Percentiles rank a stretch among this genome's conserved stretches.
These are phyloP conservation scores for Lecanosticta acicola DNA, from an alignment of 2,329 filamentous ascomycete species.

Conservation along the genomic window DNA sequence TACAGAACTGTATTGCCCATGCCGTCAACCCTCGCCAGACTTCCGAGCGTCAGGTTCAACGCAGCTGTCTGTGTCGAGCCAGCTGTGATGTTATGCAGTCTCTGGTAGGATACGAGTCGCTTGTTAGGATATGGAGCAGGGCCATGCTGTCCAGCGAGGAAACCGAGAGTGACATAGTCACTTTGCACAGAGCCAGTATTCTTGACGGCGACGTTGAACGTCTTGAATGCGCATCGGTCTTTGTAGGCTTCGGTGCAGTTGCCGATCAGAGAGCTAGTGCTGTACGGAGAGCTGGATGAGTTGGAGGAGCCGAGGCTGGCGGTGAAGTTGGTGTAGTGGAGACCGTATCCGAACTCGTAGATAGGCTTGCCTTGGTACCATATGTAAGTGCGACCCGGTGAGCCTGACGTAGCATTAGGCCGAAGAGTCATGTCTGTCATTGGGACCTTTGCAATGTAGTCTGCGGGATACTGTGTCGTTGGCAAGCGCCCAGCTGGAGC, in stretches of 20 bases:
- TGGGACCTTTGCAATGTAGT: slow-evolving; percentile 46
- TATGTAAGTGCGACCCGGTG: slow-evolving; percentile 53
- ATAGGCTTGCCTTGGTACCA: slow-evolving; percentile 52
- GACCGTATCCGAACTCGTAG: slow-evolving; percentile 50
- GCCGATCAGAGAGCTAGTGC: slow-evolving; percentile 36
- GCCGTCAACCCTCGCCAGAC: slow-evolving; percentile 47
- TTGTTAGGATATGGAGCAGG: slow-evolving; percentile 50
- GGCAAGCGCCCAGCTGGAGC: slow-evolving; percentile 52
- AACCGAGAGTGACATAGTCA: slow-evolving; percentile 51
- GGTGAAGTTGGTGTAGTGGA: slow-evolving; percentile 55
- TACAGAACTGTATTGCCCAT: slow-evolving; percentile 49
- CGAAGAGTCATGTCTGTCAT: slow-evolving; percentile 55
- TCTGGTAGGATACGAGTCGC: slow-evolving; percentile 47
- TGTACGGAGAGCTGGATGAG: slow-evolving; percentile 14
- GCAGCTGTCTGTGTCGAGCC: slow-evolving; percentile 27
- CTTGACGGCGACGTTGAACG: slow-evolving; percentile 40
- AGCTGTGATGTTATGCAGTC: slow-evolving; percentile 34
- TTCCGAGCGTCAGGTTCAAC: slow-evolving; percentile 45
- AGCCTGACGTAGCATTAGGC: slow-evolving; percentile 36
- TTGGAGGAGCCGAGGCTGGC: slow-evolving; percentile 19
- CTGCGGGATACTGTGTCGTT: slow-evolving; percentile 52
- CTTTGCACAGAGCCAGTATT: slow-evolving; percentile 46
- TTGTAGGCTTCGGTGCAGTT: slow-evolving; percentile 35
- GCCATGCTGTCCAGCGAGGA: slow-evolving; percentile 45
- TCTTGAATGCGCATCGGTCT: slow-evolving; percentile 42